These are phyloP conservation scores for Pilasporangium apinafurcum DNA, from an alignment of 352 stramenopile species.

Conservation along the genomic window DNA sequence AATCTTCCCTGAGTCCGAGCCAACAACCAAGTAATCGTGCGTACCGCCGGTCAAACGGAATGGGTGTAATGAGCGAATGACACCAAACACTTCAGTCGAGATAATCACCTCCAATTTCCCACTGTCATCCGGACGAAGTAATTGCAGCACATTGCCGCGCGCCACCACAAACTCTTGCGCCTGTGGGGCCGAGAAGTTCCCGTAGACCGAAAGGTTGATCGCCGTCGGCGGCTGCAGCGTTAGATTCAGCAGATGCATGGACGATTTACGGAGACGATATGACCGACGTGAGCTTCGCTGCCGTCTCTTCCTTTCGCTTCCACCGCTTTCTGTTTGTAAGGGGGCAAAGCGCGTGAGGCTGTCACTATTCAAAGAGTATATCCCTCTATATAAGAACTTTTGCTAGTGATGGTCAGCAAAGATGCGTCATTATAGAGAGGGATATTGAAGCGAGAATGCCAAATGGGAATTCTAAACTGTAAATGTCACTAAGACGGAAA, in stretches of 20 bases:
- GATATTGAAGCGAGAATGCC: too few relatives aligned
- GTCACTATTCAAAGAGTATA: too few relatives aligned
- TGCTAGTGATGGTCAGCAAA: too few relatives aligned
- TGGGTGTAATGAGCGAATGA: constrained; percentile 88
- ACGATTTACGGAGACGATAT: too few relatives aligned
- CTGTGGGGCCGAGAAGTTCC: constrained; percentile 89
- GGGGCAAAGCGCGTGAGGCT: too few relatives aligned
- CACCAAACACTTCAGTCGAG: constrained; percentile 85
- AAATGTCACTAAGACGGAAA: too few relatives aligned
- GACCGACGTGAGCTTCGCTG: too few relatives aligned
- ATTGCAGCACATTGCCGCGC: constrained; percentile 91
- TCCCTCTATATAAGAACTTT: too few relatives aligned
- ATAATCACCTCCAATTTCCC: constrained; percentile 76
- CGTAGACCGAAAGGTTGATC: constrained; percentile 83
- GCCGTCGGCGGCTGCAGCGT: constrained; percentile 81
- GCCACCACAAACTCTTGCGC: constrained; percentile 94
- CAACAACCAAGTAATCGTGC: constrained; percentile 96
- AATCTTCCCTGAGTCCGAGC: constrained; percentile 94
- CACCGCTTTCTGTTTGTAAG: too few relatives aligned
- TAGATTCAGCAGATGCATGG: constrained; percentile 86
- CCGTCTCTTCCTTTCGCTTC: too few relatives aligned
- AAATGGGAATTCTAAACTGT: too few relatives aligned
- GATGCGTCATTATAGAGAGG: too few relatives aligned
- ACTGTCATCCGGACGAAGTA: constrained; percentile 81
- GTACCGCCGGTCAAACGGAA: constrained; percentile 85